These are phyloP conservation scores for Gynandropsis gynandra DNA, from an alignment of 345 rosid species.

Conservation along the genomic window DNA sequence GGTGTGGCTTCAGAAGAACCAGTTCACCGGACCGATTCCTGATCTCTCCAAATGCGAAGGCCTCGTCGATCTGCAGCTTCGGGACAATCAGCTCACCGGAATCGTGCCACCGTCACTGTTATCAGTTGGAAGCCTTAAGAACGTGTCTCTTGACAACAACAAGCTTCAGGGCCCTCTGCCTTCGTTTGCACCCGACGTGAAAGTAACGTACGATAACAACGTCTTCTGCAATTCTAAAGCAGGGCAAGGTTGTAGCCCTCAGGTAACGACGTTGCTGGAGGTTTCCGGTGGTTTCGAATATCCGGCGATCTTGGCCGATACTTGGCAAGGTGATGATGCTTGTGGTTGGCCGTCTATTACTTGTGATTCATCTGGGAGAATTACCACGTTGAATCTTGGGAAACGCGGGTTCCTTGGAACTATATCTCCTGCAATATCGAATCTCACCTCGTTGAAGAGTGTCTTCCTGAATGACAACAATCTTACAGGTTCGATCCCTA, in stretches of 20 bases:
- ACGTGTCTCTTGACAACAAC: constrained; percentile 53
- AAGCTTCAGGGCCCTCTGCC: constrained; percentile 73
- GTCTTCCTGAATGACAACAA: constrained; percentile 50
- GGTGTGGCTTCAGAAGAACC: constrained; percentile 70
- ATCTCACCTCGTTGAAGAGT: constrained; percentile 44
- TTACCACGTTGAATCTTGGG: constrained; percentile 38
- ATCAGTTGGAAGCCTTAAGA: constrained; percentile 31
- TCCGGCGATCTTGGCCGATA: constrained; percentile 45
- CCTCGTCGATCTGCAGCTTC: constrained; percentile 60
- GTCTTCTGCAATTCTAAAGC: constrained; percentile 31
- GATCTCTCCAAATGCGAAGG: constrained; percentile 49
- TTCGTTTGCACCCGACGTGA: constrained; percentile 23
- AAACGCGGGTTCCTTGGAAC: constrained; percentile 44
- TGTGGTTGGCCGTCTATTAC: constrained; percentile 53
- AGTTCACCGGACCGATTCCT: constrained; percentile 65
- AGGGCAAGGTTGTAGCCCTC: constrained; percentile 43
- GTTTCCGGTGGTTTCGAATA: constrained; percentile 61
- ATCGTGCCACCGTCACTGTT: constrained; percentile 40
- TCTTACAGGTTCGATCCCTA: constrained; percentile 57
- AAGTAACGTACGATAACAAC: constrained; percentile 30
- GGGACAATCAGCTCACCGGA: constrained; percentile 72
- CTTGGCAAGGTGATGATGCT: constrained; percentile 70
- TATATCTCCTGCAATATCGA: constrained; percentile 54
- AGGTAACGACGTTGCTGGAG: constrained; percentile 51
- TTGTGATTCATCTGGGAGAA: constrained; percentile 36